These are phyloP conservation scores for Apostasia ramifera DNA, from an alignment of 106 monocot genomes.

Conservation along the genomic window DNA sequence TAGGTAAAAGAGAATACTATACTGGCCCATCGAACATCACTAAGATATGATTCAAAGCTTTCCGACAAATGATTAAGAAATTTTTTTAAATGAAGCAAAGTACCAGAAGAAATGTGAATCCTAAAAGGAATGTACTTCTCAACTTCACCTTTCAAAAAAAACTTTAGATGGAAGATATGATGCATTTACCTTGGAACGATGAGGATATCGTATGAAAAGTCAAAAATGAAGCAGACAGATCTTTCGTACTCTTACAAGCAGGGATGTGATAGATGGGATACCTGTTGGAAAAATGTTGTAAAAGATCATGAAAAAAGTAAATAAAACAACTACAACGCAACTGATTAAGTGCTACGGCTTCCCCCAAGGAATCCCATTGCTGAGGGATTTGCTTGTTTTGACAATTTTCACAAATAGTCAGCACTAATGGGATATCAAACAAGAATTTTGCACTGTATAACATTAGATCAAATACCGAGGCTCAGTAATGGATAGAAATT, in stretches of 20 bases:
- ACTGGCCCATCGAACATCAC: too few species aligned
- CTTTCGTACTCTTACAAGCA: slow-evolving; percentile 36
- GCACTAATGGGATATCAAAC: background rate
- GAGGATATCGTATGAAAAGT: slow-evolving; percentile 86
- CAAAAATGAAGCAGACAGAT: slow-evolving; percentile 58
- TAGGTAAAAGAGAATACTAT: too few species aligned
- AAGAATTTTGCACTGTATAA: background rate
- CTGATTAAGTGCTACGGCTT: too few species aligned
- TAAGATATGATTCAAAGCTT: too few species aligned
- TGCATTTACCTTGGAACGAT: slow-evolving; percentile 61
- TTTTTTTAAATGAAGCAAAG: too few species aligned
- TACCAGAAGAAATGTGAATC: too few species aligned
- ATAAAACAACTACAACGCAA: background rate
- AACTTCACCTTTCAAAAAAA: too few species aligned
- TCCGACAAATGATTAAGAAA: too few species aligned
- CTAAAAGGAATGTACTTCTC: too few species aligned
- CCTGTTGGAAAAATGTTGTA: slow-evolving; percentile 24
- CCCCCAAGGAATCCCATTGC: too few species aligned
- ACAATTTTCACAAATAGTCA: background rate
- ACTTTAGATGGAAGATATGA: too few species aligned
- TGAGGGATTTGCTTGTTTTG: too few species aligned
- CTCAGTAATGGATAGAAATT: background rate
- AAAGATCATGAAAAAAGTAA: background rate
- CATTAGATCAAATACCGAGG: background rate
- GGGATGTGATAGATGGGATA: slow-evolving; percentile 89